Percentiles rank a stretch among this genome's conserved stretches.
Evolutionary conservation across 352 stramenopile genomes (phyloP).

Genomic region (Phytophthora sp.): DNA sequence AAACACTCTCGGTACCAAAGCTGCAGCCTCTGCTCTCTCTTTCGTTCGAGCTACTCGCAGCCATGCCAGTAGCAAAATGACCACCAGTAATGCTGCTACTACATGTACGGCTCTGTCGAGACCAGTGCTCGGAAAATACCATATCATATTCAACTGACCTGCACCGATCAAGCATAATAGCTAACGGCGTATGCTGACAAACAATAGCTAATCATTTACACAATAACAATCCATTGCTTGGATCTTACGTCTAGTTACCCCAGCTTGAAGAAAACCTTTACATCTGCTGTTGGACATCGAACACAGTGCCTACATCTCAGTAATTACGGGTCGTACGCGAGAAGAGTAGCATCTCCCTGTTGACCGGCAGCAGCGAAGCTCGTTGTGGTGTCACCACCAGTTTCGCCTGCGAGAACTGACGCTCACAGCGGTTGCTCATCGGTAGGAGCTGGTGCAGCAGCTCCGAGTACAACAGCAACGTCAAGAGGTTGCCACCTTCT

Average conservation of each 20-base stretch:
- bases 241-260: neutral
- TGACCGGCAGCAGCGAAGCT: neutral
- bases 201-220: neutral
- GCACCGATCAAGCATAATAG: neutral
- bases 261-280: neutral
- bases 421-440: constrained; percentile 3
- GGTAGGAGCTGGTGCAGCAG: neutral
- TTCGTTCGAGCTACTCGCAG: constrained; percentile 2
- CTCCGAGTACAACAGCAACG: neutral
- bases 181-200: neutral
- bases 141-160: neutral
- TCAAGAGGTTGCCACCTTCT: neutral
- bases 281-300: neutral
- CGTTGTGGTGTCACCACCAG: neutral
- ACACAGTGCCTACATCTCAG: neutral
- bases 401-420: constrained; percentile 1
- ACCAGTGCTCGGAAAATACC: no score
- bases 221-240: neutral
- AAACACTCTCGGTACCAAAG: constrained; percentile 14
- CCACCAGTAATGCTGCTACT: neutral
- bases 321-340: constrained; percentile 1
- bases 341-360: constrained; percentile 10
- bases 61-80: constrained; percentile 1
- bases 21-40: constrained; percentile 11
- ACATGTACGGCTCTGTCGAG: constrained; percentile 19